Conservation (phyloP, 225 moss, liverwort and hornwort genomes). For the Neckera pumila region DNA sequence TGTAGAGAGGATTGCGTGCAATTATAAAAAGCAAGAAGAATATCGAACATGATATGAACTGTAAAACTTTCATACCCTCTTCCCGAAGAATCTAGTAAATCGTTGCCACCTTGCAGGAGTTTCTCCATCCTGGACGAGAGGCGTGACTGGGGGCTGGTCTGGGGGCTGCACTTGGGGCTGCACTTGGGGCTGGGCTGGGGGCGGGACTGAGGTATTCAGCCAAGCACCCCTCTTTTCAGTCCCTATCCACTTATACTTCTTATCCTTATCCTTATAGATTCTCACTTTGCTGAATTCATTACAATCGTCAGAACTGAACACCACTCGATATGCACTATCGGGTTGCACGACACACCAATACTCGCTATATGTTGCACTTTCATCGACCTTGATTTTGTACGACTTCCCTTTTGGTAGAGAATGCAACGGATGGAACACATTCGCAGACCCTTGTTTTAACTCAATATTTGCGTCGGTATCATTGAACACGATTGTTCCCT, state of each 20-base stretch:
- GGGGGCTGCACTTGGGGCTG: too few species aligned
- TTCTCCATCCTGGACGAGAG: not conserved
- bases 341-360: not conserved
- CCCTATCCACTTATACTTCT: not conserved
- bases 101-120: not conserved
- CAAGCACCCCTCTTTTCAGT: not conserved
- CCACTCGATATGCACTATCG: not conserved
- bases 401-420: too few species aligned
- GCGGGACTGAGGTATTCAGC: not conserved
- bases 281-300: not conserved
- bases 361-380: not conserved
- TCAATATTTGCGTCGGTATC: not conserved
- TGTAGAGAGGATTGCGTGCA: not conserved
- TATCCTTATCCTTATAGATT: not conserved
- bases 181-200: too few species aligned
- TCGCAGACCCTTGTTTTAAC: not conserved
- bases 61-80: not conserved
- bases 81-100: fast-evolving
- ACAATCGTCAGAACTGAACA: not conserved
- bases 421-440: not conserved
- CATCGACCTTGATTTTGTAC: not conserved
- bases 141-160: too few species aligned
- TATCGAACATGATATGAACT: not conserved
- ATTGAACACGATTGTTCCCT: not conserved
- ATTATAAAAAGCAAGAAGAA: not conserved